Base-by-base conservation (phyloP, 2,329 filamentous ascomycete genomes). In the Xylariaceae sp. region DNA sequence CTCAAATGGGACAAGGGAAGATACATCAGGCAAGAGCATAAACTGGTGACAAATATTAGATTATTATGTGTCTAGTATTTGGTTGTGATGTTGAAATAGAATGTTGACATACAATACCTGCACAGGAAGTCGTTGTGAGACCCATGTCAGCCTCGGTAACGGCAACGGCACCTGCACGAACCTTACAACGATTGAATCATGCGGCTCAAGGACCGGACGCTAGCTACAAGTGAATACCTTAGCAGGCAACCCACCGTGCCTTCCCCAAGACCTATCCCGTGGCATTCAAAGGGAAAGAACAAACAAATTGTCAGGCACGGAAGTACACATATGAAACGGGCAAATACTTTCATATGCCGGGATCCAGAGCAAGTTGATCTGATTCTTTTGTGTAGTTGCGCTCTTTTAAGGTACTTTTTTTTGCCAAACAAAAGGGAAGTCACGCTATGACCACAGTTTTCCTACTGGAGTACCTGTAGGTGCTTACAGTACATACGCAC, bases 101-200 rank as follows among this genome's bases (percentile, higher is more conserved):
- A 38, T 13, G 30, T 26, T 35, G 9, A 31, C 34, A 26, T 24
- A 23, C 14, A 21, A 27, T 32, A 27, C 21, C 14, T 4, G 23
- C 11, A 24, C 21, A 24, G 21, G 11, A 6, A 24, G 21, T 24
- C 21, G 7, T 24, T 6, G 27, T 26, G 31, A 34, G 36, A 31
- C 21, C 29, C 31, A 40, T 31, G 37, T 33, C 27, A 47, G 48
- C 48, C 48, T 50, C 48, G 48, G 48, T 41, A 44, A 38, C 32
- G 40, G 34, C 16, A 35, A 21, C 35, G 28, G 13, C 7, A 7
- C 21, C 3, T 15, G 14, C 17, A 18, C 14, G 7, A 18, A 9
- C 12, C 13, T n/a, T n/a, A n/a, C 6, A 24, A 7, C 21, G 7
- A 11, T 24, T 7, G 9, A 15, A 28, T 41, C 14, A 36, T 46